phyloP scores from a whole-genome alignment of 331 rosid genomes.

The Telfairia occidentalis region DNA sequence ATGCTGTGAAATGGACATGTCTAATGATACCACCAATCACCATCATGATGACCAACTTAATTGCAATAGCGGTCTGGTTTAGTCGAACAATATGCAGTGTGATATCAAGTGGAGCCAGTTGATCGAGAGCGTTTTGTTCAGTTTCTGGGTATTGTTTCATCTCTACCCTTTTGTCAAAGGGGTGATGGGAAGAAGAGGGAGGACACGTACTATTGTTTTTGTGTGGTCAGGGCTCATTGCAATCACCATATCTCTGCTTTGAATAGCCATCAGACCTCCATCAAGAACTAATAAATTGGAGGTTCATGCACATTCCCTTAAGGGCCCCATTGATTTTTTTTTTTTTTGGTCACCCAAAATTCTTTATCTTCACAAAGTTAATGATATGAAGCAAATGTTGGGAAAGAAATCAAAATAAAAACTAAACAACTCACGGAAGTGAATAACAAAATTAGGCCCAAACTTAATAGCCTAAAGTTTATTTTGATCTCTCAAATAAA shows the following conservation, averaged over 20 bases:
- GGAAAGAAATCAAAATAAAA: no score
- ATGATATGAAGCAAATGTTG: no score
- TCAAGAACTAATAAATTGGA: constrained; percentile 18
- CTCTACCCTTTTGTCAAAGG: constrained; percentile 90
- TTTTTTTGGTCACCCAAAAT: not conserved
- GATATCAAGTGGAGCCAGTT: constrained; percentile 49
- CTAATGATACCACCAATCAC: constrained; percentile 78
- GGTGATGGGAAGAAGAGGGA: constrained; percentile 76
- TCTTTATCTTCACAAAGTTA: not conserved
- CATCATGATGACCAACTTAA: constrained; percentile 53
- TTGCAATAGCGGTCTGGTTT: constrained; percentile 47
- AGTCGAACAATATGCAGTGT: constrained; percentile 40
- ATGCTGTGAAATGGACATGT: constrained; percentile 66
- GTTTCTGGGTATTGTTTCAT: constrained; percentile 83
- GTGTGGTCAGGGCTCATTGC: constrained; percentile 97
- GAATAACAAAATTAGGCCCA: no score
- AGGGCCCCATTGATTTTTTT: not conserved
- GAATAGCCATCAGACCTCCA: constrained; percentile 57
- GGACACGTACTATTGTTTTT: constrained; percentile 71
- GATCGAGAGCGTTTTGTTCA: constrained; percentile 67
- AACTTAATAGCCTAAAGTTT: no score
- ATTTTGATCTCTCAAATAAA: no score
- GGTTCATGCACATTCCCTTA: constrained; percentile 19
- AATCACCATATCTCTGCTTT: constrained; percentile 67
- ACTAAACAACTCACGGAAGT: no score